Evolutionary conservation across 129 eudicot species (phyloP).

Genomic region (Heracleum sosnowskyi): DNA sequence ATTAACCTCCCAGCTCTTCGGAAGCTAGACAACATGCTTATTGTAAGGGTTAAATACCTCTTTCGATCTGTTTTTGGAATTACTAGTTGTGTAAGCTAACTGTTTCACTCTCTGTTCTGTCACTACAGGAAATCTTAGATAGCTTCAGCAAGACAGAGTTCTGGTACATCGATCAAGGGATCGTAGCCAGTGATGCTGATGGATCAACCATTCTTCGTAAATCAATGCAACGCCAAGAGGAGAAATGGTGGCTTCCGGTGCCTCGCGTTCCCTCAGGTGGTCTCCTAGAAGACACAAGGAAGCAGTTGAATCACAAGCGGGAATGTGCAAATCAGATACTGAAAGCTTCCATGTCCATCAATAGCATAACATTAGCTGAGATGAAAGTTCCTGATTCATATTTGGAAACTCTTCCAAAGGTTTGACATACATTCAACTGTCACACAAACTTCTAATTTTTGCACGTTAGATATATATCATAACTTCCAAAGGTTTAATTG

Average conservation of each 20-base stretch:
- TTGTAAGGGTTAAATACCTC: slow-evolving; percentile 39
- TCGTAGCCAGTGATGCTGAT: slow-evolving; percentile 58
- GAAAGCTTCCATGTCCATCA: slow-evolving; percentile 89
- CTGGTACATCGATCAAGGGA: slow-evolving; percentile 98
- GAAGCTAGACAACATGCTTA: slow-evolving; percentile 90
- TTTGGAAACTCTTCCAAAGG: slow-evolving; percentile 91
- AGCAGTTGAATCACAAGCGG: slow-evolving; percentile 57
- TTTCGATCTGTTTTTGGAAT: neutral
- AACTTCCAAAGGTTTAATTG: neutral
- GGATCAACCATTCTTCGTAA: slow-evolving; percentile 63
- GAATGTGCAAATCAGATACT: slow-evolving; percentile 83
- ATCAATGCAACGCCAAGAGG: slow-evolving; percentile 77
- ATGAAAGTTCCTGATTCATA: slow-evolving; percentile 97
- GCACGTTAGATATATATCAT: neutral
- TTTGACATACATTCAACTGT: slow-evolving; percentile 13
- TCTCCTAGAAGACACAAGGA: slow-evolving; percentile 56
- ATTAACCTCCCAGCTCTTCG: slow-evolving; percentile 93
- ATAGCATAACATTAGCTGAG: slow-evolving; percentile 63
- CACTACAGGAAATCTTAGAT: slow-evolving; percentile 72
- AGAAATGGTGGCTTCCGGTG: slow-evolving; percentile 98
- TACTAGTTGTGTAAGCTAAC: neutral
- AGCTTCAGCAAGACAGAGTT: slow-evolving; percentile 72
- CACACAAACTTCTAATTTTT: neutral
- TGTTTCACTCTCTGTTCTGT: neutral
- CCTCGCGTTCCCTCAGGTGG: slow-evolving; percentile 97